Evolutionary conservation across 352 stramenopile species (phyloP).

Genomic region (Phytophthora cactorum): DNA sequence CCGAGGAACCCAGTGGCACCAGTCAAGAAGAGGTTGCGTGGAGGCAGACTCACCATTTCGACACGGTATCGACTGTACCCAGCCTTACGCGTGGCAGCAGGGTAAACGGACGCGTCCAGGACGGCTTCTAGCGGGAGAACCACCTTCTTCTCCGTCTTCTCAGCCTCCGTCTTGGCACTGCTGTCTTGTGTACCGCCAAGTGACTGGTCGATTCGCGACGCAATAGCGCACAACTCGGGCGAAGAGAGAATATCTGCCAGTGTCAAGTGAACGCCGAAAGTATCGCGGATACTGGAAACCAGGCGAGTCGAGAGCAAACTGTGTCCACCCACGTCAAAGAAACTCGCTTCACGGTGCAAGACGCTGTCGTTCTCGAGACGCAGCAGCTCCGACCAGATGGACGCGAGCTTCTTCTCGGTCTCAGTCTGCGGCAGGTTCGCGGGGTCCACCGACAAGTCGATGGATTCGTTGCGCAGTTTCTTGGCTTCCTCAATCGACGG

Average conservation of each 20-base stretch:
- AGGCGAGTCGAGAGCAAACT: slow-evolving; percentile 77
- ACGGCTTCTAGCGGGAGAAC: slow-evolving; percentile 72
- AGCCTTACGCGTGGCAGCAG: slow-evolving; percentile 68
- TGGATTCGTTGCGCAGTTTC: slow-evolving; percentile 71
- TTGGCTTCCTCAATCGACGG: slow-evolving; percentile 69
- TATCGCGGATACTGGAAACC: slow-evolving; percentile 72
- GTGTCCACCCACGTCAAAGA: slow-evolving; percentile 87
- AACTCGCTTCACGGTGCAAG: slow-evolving; percentile 67
- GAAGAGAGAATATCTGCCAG: slow-evolving; percentile 77
- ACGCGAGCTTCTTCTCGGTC: slow-evolving; percentile 64
- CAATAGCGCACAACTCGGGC: slow-evolving; percentile 63
- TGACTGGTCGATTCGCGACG: slow-evolving; percentile 55
- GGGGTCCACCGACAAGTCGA: slow-evolving; percentile 66
- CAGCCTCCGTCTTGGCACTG: not conserved
- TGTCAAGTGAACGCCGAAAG: slow-evolving; percentile 71
- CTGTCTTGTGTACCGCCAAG: slow-evolving; percentile 17
- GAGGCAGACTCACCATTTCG: slow-evolving; percentile 73
- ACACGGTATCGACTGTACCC: slow-evolving; percentile 84
- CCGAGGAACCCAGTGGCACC: slow-evolving; percentile 93
- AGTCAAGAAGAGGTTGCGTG: slow-evolving; percentile 88
- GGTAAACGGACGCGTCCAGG: slow-evolving; percentile 75
- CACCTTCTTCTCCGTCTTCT: slow-evolving; percentile 44
- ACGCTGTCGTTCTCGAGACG: slow-evolving; percentile 60
- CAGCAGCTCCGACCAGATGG: slow-evolving; percentile 73
- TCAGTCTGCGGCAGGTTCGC: slow-evolving; percentile 58